Base-by-base conservation (phyloP, 441 rosid species). In the Gossypium schwendimanii region DNA sequence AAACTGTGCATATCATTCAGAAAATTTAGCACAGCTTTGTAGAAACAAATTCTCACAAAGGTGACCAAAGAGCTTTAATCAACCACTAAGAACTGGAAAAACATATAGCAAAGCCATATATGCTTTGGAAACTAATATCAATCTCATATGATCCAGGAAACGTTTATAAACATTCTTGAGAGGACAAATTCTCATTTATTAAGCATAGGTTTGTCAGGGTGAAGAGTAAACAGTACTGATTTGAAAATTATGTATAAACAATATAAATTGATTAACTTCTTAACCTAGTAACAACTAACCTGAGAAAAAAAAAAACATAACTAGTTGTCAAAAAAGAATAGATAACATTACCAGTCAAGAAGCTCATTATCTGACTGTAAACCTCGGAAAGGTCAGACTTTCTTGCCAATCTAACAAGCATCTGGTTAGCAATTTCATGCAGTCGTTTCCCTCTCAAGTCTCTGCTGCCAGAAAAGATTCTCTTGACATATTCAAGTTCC, bases 401-500 rank as follows among this genome's bases (percentile, higher is more conserved):
- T 63, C 78, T 85, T 67, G 87, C 81, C 79, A 95, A 77, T 80
- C 90, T 91, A 68, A 74, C 79, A 69, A 93, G 81, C 86, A 87
- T 81, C 70, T 73, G 86, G 75, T 79, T 84, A 31, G 97, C 95
- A 79, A 93, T 81, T 81, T 90, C 95, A 82, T 87, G 87, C 57
- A 95, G 87, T 68, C 78, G 84, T 75, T 79, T 89, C 77, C 99
- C 99, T 85, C 98, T 88, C 41, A 79, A 59, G 70, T 93, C 99
- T 81, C 89, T 90, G 86, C 98, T 90, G 11, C 80, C 88, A 68
- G 85, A 75, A 75, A 96, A 96, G 67, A 96, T 87, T 84, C 91
- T 90, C 84, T 79, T 85, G 66, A 96, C 98, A 86, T 89, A 91
- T 82, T 90, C 94, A 62, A 96, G 94, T 73, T 96, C 99, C 73